Evolutionary conservation across 495 filamentous ascomycete genomes (phyloP).

Genomic region (Aspergillus diversus): DNA sequence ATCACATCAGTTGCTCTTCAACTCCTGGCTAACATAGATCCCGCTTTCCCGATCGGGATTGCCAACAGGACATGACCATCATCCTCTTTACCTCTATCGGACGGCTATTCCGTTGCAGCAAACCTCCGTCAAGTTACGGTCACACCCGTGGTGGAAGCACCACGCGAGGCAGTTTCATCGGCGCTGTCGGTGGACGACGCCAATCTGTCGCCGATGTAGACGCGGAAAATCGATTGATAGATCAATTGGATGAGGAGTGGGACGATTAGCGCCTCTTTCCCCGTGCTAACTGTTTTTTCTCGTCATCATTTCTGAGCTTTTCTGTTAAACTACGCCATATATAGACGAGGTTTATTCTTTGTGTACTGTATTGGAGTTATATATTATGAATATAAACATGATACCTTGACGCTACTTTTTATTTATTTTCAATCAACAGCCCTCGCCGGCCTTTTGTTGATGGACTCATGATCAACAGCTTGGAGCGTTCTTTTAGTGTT

Average conservation of each 20-base stretch:
- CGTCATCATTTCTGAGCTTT: neutral
- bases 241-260: conserved; percentile 94
- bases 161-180: conserved; percentile 36
- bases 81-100: conserved; percentile 78
- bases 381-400: conserved; percentile 16
- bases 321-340: neutral
- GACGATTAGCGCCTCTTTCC: conserved; percentile 36
- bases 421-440: neutral
- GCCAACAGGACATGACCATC: conserved; percentile 74
- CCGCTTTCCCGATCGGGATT: conserved; percentile 5
- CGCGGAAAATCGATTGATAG: conserved; percentile 91
- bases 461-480: too few relatives aligned
- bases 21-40: conserved; percentile 16
- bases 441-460: neutral
- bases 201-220: conserved; percentile 53
- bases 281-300: neutral
- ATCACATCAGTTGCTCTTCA: neutral
- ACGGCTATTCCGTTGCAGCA: conserved; percentile 58
- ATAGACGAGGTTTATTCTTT: neutral
- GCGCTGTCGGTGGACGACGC: conserved; percentile 44
- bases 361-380: conserved; percentile 3
- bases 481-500: neutral
- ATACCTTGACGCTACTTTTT: neutral
- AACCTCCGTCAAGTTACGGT: conserved; percentile 57
- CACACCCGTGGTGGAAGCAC: conserved; percentile 48